Evolutionary conservation across 768 basidiomycete species (phyloP), one percentile per base, ranked within the genome.

Genomic region (Rossbeevera mucosa): DNA sequence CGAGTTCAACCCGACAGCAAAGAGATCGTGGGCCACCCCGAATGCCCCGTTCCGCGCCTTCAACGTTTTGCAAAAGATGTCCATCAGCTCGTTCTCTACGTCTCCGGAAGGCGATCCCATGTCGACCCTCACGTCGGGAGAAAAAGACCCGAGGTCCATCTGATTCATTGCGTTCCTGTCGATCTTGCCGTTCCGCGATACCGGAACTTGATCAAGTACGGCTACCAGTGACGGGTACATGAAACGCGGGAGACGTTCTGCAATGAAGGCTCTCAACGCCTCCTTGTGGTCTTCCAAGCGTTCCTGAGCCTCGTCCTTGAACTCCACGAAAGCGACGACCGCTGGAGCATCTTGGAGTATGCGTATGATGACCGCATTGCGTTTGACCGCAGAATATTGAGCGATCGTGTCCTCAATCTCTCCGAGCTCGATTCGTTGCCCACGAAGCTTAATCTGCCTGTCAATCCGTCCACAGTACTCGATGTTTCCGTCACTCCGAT

Each of bases 381-480:
- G 58, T 44, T 56, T 55, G 7, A 64, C 59, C n/a, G 40, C 29
- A 2, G 57, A 29, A 38, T 56, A 62, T 42, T 66, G 68, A 45
- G 55, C 55, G 13, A 67, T 66, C 1, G 66, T 65, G 38, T 62
- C 59, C 56, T 70, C 69, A 14, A 70, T 61, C 52, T 70, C 69
- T 13, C 66, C 64, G 12, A 66, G 63, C 40, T 70, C 69, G n/a
- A 70, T 63, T 22, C 70, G 66, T 22, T 62, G 64, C 24, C 70
- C 69, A 7, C 66, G 64, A 51, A 70, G 58, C 53, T 70, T 70
- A 50, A 70, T 62, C 40, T 70, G 69, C 31, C 68, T 59, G 60
- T 70, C 70, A 14, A 59, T 58, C 24, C 70, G 67, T 33, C 69
- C 70, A 38, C 64, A 61, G 49, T 66, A 69, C 33, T 64, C 63